Evolutionary conservation across 495 filamentous ascomycete genomes (phyloP).

Genomic region (Penicillium bialowiezense): DNA sequence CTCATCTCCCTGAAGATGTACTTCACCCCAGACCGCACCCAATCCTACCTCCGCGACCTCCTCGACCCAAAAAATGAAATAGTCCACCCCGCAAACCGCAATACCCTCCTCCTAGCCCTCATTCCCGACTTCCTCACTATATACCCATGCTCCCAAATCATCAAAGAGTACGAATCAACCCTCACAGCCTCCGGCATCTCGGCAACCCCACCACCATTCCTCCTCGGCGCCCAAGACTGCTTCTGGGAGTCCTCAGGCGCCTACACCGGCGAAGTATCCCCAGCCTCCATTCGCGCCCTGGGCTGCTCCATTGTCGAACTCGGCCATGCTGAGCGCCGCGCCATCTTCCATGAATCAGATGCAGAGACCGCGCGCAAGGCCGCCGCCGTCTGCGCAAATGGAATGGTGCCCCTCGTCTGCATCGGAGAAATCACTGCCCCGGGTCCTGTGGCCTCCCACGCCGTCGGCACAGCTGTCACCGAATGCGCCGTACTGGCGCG

Average conservation of each 20-base stretch:
- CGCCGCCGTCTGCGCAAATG: constrained; percentile 58
- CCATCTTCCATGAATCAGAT: constrained; percentile 70
- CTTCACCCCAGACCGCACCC: constrained; percentile 65
- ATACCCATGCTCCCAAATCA: constrained; percentile 50
- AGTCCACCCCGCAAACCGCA: constrained; percentile 48
- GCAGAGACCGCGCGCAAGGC: constrained; percentile 62
- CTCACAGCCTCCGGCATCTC: constrained; percentile 10
- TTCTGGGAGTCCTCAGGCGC: constrained; percentile 59
- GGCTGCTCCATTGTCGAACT: constrained; percentile 72
- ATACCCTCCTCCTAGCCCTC: constrained; percentile 81
- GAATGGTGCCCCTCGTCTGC: constrained; percentile 76
- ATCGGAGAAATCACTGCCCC: constrained; percentile 63
- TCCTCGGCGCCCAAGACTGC: constrained; percentile 75
- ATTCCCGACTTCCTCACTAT: constrained; percentile 75
- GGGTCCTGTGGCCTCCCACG: constrained; percentile 47
- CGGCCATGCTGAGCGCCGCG: constrained; percentile 73
- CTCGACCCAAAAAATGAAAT: constrained; percentile 43
- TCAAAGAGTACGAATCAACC: constrained; percentile 38
- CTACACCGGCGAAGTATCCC: constrained; percentile 76
- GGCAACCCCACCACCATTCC: constrained; percentile 40
- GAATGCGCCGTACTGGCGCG: constrained; percentile 66
- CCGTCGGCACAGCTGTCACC: constrained; percentile 54
- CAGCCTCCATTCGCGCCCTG: constrained; percentile 57
- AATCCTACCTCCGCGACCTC: constrained; percentile 57
- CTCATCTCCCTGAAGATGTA: constrained; percentile 85